Evolutionary conservation across 768 basidiomycete species (phyloP).

Genomic region (Plicaturopsis crispa): DNA sequence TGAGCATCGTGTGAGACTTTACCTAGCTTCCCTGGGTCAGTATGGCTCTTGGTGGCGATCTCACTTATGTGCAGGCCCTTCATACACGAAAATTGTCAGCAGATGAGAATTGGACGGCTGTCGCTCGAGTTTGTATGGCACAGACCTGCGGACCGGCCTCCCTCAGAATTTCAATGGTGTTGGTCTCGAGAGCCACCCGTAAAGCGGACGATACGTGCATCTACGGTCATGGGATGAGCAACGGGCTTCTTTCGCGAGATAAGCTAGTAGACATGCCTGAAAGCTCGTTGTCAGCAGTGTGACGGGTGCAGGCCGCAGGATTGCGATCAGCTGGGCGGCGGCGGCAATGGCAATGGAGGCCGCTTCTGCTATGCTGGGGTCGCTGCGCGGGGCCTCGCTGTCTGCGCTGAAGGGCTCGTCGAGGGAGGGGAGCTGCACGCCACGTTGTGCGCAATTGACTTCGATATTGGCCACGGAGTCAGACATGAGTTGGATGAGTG

Average conservation of each 20-base stretch:
- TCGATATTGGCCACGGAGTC: slow-evolving; percentile 18
- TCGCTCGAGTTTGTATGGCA: no score
- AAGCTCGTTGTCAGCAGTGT: no score
- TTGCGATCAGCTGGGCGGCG: slow-evolving; percentile 23
- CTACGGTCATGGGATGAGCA: no score
- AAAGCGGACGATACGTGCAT: no score
- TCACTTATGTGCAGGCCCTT: slow-evolving; percentile 27
- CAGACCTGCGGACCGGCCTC: slow-evolving; percentile 24
- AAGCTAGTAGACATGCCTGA: no score
- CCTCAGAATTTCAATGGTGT: slow-evolving; percentile 21
- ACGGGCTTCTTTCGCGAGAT: no score
- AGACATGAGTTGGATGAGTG: background rate
- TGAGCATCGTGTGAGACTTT: slow-evolving; percentile 5
- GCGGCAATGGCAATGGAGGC: slow-evolving; percentile 23
- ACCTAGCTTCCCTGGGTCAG: slow-evolving; percentile 28
- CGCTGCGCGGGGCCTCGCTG: slow-evolving; percentile 20
- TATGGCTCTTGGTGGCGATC: slow-evolving; percentile 21
- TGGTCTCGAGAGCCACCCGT: slow-evolving; percentile 10
- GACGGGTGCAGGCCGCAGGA: slow-evolving; percentile 18
- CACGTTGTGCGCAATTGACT: slow-evolving; percentile 10
- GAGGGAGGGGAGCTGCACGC: slow-evolving; percentile 17
- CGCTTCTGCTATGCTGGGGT: slow-evolving; percentile 20
- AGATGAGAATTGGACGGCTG: no score
- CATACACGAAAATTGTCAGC: no score
- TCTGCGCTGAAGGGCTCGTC: slow-evolving; percentile 17